phyloP scores from a whole-genome alignment of 331 rosid genomes.

The Quercus tomentella region DNA sequence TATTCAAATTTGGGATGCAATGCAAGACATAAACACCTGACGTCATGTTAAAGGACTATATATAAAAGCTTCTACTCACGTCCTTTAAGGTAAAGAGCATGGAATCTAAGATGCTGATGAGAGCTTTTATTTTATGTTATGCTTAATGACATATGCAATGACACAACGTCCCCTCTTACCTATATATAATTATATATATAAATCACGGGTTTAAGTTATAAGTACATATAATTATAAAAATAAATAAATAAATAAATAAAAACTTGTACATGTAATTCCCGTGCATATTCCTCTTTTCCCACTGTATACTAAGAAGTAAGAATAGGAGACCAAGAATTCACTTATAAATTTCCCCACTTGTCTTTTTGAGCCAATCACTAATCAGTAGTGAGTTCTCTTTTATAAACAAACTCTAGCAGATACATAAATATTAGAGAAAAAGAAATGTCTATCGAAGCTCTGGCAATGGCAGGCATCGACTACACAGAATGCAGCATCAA shows the following conservation, averaged over 20 bases:
- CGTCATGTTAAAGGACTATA: too few relatives aligned
- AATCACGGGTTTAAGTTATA: background rate
- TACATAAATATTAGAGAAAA: background rate
- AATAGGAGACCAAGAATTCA: background rate
- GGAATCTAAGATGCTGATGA: background rate
- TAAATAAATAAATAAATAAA: fast-evolving
- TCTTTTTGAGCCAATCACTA: background rate
- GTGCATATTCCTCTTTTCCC: background rate
- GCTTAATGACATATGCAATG: background rate
- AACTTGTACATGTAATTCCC: background rate
- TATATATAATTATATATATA: background rate
- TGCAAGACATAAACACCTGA: too few relatives aligned
- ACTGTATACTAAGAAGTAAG: too few relatives aligned
- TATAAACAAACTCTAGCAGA: background rate
- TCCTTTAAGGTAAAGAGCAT: background rate
- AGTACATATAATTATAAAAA: background rate
- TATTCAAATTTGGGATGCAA: too few relatives aligned
- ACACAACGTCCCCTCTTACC: background rate
- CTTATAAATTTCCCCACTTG: background rate
- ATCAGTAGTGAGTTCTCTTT: background rate
- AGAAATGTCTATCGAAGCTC: conserved; percentile 36
- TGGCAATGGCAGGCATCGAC: conserved; percentile 46
- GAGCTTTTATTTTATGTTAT: background rate
- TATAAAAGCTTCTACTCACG: background rate
- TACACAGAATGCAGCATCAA: conserved; percentile 17